Conservation (phyloP, 371 early-diverging fungal genomes). For the Capillidium rhysosporum region DNA sequence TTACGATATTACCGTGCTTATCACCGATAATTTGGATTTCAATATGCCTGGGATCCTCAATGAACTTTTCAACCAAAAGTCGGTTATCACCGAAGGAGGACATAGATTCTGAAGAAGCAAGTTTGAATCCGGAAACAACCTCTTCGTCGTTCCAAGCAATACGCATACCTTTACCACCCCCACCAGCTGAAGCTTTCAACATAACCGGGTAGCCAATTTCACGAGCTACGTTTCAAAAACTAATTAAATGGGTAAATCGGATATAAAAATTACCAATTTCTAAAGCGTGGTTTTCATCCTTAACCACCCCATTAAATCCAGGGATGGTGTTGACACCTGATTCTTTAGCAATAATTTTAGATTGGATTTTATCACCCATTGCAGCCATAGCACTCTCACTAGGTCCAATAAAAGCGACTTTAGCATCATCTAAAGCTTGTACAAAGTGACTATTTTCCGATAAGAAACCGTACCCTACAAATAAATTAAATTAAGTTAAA, state of each 20-base stretch:
- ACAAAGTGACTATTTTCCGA: conserved; percentile 66
- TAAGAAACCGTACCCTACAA: conserved; percentile 68
- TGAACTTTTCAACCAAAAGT: conserved; percentile 82
- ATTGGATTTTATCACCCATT: conserved; percentile 88
- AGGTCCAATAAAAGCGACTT: conserved; percentile 65
- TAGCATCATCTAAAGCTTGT: conserved; percentile 34
- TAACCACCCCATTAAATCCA: conserved; percentile 74
- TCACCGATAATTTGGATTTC: conserved; percentile 62
- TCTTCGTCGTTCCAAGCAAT: conserved; percentile 48
- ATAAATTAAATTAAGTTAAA: not conserved
- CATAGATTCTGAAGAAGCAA: conserved; percentile 68
- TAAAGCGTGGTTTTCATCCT: conserved; percentile 41
- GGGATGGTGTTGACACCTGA: conserved; percentile 73
- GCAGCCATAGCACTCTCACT: conserved; percentile 53
- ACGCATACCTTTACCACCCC: conserved; percentile 87
- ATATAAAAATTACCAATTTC: conserved; percentile 22
- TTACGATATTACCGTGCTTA: conserved; percentile 30
- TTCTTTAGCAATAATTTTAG: conserved; percentile 69
- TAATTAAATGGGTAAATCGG: not conserved
- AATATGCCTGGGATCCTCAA: conserved; percentile 76
- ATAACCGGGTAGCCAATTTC: conserved; percentile 63
- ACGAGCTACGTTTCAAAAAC: conserved; percentile 12
- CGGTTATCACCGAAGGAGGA: conserved; percentile 78
- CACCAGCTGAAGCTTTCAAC: conserved; percentile 76
- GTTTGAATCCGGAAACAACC: conserved; percentile 49